phyloP scores from a whole-genome alignment of 2,329 filamentous ascomycete species.

The Seiridium cupressi region DNA sequence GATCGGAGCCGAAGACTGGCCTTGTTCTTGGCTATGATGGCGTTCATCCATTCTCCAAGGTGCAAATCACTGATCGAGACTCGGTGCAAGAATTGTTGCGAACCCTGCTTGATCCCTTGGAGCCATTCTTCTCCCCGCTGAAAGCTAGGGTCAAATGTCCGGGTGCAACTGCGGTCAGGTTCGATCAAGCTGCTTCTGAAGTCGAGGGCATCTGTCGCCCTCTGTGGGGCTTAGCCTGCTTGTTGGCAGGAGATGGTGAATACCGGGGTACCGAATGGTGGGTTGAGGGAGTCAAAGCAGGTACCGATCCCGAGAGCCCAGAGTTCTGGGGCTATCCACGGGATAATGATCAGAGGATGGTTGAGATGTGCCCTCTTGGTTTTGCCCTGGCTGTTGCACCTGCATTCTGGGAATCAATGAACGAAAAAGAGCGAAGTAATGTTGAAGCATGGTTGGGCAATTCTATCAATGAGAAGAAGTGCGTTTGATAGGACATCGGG shows the following conservation, averaged over 20 bases:
- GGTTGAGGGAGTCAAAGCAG: conserved; percentile 68
- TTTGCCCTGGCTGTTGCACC: conserved; percentile 70
- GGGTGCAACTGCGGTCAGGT: conserved; percentile 71
- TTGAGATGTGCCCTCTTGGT: conserved; percentile 78
- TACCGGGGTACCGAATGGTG: conserved; percentile 65
- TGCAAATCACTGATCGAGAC: conserved; percentile 47
- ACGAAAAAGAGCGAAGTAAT: conserved; percentile 60
- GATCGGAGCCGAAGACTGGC: conserved; percentile 22
- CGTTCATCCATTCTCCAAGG: conserved; percentile 54
- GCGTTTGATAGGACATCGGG: conserved; percentile 25
- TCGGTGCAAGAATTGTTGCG: conserved; percentile 61
- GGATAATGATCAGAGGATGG: conserved; percentile 80
- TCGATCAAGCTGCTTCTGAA: conserved; percentile 75
- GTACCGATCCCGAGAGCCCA: conserved; percentile 65
- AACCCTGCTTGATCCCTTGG: conserved; percentile 67
- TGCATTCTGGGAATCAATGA: conserved; percentile 65
- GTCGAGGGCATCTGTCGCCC: conserved; percentile 75
- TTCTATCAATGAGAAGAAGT: conserved; percentile 75
- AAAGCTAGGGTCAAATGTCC: conserved; percentile 65
- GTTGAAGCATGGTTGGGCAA: conserved; percentile 72
- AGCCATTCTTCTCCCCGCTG: conserved; percentile 67
- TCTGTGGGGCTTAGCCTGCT: conserved; percentile 70
- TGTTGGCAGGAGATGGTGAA: conserved; percentile 66
- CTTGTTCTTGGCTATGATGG: conserved; percentile 50
- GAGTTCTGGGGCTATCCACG: conserved; percentile 78